Base-by-base conservation (phyloP, 805 yeast species). In the Zygosaccharomyces siamensis region DNA sequence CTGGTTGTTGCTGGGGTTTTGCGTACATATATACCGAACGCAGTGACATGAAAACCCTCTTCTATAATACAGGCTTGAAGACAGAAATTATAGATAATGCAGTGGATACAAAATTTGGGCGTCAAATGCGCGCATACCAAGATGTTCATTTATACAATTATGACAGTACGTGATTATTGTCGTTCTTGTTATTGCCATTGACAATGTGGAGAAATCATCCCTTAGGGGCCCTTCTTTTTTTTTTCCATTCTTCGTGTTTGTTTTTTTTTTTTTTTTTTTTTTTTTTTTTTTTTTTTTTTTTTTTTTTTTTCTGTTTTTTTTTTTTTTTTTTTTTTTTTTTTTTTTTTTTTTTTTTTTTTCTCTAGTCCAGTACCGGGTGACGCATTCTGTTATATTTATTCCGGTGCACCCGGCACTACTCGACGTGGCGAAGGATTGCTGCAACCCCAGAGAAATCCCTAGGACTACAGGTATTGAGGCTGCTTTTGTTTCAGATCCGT, bases 1-100 rank as follows among this genome's bases (percentile, higher is more conserved):
- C 23, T 23, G 36, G 36, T 23, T 23, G 24, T 23, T 27, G 36
- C 10, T 21, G 36, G n/a, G 44, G 18, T 20, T 37, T 32, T 30
- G 44, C 44, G 27, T 41, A 41, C 44, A 41, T 41, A 18, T 18
- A 41, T 20, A 41, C 23, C 12, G 44, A 36, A 24, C 44, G 44
- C 26, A 41, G 16, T 20, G 44, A 41, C 44, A 41, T 41, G 6
- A 33, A 21, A n/a, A 24, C 20, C 14, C n/a, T 18, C 7, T 39
- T 14, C 12, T 28, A 20, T 21, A 28, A n/a, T 11, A 14, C 24
- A 18, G 16, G 27, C 33, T 24, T 24, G 30, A 7, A 16, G 21
- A 33, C 3, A 14, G 14, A 33, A 16, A 33, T 21, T n/a, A 4
- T 11, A 32, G 31, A 30, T 39, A 20, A 31, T 24, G 31, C 24